Conservation (phyloP, 179 eudicot species). For the Silene vulgaris region DNA sequence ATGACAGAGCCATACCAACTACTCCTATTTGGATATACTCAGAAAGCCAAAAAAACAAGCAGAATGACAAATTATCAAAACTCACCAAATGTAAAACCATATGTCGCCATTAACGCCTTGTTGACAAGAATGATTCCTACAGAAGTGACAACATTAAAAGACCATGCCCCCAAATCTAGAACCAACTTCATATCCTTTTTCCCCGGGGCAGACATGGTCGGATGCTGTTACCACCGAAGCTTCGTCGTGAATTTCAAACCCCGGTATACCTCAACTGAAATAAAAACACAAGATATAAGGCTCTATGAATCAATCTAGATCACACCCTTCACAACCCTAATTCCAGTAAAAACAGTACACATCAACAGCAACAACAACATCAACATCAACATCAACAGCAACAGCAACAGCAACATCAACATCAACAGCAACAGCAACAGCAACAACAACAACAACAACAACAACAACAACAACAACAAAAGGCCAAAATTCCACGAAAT, state of each 20-base stretch:
- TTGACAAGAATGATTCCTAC: constrained; percentile 84
- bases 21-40: not conserved
- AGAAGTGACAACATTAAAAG: constrained; percentile 70
- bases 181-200: constrained; percentile 46
- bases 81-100: constrained; percentile 71
- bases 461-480: too few species aligned
- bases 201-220: constrained; percentile 40
- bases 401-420: too few species aligned
- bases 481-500: not conserved
- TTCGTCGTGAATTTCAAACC: constrained; percentile 10
- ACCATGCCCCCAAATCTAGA: constrained; percentile 70
- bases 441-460: not conserved
- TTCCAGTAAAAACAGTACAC: constrained; percentile 11
- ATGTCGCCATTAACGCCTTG: constrained; percentile 71
- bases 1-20: not conserved
- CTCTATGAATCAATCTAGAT: constrained; percentile 5
- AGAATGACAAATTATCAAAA: constrained; percentile 3
- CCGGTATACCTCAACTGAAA: constrained; percentile 5
- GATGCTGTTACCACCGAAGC: constrained; percentile 19
- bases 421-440: not conserved
- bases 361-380: not conserved
- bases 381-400: too few species aligned
- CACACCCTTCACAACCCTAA: constrained; percentile 10
- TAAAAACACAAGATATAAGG: constrained; percentile 9
- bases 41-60: not conserved